phyloP scores from a whole-genome alignment of 1,284 basidiomycete genomes.

The Agroathelia rolfsii region DNA sequence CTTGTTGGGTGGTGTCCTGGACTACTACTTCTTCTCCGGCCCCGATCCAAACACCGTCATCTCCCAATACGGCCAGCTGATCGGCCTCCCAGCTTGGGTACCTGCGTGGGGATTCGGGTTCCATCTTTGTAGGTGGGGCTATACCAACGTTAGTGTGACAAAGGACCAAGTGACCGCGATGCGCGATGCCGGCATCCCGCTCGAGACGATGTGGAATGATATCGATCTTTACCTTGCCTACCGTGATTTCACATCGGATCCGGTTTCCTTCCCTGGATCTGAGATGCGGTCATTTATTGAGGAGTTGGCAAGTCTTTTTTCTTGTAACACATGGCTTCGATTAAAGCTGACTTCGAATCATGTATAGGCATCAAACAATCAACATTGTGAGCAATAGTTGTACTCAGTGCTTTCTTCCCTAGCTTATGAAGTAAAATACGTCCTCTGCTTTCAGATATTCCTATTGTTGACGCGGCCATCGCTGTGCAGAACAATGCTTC shows the following conservation, averaged over 20 bases:
- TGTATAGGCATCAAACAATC: constrained; percentile 25
- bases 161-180: neutral
- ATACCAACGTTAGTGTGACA: constrained; percentile 32
- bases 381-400: constrained; percentile 25
- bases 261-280: constrained; percentile 17
- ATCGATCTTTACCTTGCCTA: constrained; percentile 61
- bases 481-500: constrained; percentile 28
- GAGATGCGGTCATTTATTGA: constrained; percentile 26
- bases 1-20: constrained; percentile 56
- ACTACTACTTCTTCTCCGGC: constrained; percentile 70
- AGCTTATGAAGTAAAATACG: constrained; percentile 2
- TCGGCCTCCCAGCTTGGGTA: constrained; percentile 53
- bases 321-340: too few species aligned
- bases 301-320: constrained; percentile 16
- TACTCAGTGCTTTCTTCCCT: neutral
- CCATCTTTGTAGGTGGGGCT: constrained; percentile 66
- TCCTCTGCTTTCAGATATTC: constrained; percentile 27
- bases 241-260: constrained; percentile 23
- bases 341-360: neutral
- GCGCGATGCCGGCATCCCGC: constrained; percentile 40
- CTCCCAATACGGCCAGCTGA: constrained; percentile 56
- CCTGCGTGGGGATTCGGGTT: constrained; percentile 65
- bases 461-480: constrained; percentile 31
- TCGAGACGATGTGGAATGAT: constrained; percentile 73
- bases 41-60: constrained; percentile 51